Conservation (phyloP, 192 early-diverging fungal species). For the Radiomyces spectabilis region DNA sequence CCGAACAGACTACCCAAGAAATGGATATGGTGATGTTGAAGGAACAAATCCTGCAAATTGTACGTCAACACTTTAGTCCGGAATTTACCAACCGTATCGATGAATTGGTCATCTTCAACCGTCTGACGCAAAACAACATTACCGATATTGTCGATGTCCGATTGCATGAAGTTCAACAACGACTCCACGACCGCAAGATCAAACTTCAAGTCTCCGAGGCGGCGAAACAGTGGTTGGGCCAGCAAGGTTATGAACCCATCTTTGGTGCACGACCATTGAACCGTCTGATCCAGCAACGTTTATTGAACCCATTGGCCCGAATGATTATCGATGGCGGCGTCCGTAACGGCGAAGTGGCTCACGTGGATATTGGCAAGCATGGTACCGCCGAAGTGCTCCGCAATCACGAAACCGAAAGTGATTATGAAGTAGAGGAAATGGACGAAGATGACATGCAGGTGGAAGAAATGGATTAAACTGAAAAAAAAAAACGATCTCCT, state of each 20-base stretch:
- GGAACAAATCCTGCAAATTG: slow-evolving; percentile 56
- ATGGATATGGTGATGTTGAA: slow-evolving; percentile 46
- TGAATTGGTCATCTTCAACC: slow-evolving; percentile 75
- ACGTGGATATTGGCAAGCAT: slow-evolving; percentile 17
- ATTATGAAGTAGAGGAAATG: slow-evolving; percentile 18
- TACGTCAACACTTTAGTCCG: slow-evolving; percentile 68
- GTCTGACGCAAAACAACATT: slow-evolving; percentile 57
- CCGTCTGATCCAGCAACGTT: slow-evolving; percentile 74
- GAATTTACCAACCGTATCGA: slow-evolving; percentile 80
- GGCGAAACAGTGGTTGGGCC: slow-evolving; percentile 71
- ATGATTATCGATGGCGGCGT: slow-evolving; percentile 46
- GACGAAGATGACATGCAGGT: too few species aligned
- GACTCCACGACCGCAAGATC: slow-evolving; percentile 74
- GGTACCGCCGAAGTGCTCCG: slow-evolving; percentile 22
- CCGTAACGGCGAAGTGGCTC: slow-evolving; percentile 35
- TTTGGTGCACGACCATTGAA: slow-evolving; percentile 93
- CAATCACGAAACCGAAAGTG: slow-evolving; percentile 27
- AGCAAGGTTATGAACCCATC: slow-evolving; percentile 80
- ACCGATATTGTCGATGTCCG: slow-evolving; percentile 72
- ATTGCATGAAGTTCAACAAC: slow-evolving; percentile 53
- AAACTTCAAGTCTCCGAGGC: slow-evolving; percentile 55
- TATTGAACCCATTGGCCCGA: slow-evolving; percentile 45
- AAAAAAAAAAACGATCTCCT: too few species aligned
- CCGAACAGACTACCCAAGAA: slow-evolving; percentile 24
- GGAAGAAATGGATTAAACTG: too few species aligned